phyloP scores from a whole-genome alignment of 164 flowering plant genomes.

The Amborella trichopoda region DNA sequence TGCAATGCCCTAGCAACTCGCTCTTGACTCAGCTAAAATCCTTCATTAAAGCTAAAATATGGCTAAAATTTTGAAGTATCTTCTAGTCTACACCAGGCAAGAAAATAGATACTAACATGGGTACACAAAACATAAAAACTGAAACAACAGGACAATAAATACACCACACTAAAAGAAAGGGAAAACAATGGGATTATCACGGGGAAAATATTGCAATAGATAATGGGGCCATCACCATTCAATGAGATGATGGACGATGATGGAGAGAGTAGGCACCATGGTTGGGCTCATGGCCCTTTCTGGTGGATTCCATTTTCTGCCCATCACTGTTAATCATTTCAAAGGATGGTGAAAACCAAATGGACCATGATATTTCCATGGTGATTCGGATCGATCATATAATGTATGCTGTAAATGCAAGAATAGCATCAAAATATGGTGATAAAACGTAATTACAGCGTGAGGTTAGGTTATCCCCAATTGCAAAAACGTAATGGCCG shows the following conservation, averaged over 20 bases:
- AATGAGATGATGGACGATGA: neutral
- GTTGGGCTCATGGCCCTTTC: neutral
- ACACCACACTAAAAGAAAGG: no score
- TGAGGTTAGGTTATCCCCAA: constrained; percentile 69
- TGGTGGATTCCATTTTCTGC: neutral
- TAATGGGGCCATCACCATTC: no score
- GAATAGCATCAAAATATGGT: neutral
- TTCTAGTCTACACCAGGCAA: neutral
- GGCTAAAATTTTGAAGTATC: no score
- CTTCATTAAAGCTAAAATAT: no score
- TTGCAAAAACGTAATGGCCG: constrained; percentile 65
- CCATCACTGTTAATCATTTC: neutral
- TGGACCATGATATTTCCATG: neutral
- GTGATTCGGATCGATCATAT: neutral
- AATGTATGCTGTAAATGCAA: no score
- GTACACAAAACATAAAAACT: neutral
- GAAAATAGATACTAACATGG: neutral
- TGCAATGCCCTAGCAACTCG: no score
- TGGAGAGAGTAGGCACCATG: neutral
- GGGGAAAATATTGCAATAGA: no score
- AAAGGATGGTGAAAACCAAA: neutral
- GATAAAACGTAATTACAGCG: constrained; percentile 42
- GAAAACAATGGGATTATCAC: no score
- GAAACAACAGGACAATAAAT: neutral
- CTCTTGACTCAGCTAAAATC: no score